Percentiles rank a stretch among this genome's conserved stretches.
Evolutionary conservation across 139 green algal species (phyloP).

Genomic region (Zygnema cylindricum): DNA sequence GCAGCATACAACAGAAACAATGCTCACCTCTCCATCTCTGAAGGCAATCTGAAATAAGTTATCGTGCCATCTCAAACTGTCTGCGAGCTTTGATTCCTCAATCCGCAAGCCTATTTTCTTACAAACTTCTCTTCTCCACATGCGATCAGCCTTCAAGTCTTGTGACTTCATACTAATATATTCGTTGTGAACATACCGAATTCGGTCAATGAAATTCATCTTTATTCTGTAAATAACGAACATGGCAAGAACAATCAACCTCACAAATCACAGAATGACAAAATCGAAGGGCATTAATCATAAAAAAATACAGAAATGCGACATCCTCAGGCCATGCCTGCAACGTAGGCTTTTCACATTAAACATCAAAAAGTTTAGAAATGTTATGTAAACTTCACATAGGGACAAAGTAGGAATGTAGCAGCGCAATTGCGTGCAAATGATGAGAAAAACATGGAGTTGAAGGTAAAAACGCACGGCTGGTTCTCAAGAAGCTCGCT

Average conservation of each 20-base stretch:
- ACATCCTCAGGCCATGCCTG: no score
- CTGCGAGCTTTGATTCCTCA: neutral
- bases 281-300: no score
- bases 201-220: neutral
- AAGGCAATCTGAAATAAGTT: neutral
- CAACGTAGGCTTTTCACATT: no score
- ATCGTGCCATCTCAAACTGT: neutral
- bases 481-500: neutral
- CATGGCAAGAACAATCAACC: no score
- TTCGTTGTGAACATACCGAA: neutral
- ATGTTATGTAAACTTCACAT: no score
- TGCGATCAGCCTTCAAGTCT: neutral
- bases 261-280: no score
- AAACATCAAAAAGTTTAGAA: no score
- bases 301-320: no score
- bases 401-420: no score
- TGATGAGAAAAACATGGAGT: no score
- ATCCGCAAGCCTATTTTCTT: neutral
- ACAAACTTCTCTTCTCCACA: neutral
- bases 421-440: no score
- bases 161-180: neutral
- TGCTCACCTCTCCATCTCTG: neutral
- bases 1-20: no score
- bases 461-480: neutral
- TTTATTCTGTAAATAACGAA: neutral